A percentile compares a stretch with the other conserved stretches of the same genome.
phyloP scores from a whole-genome alignment of 495 filamentous ascomycete genomes.

The Aspergillus egyptiacus region DNA sequence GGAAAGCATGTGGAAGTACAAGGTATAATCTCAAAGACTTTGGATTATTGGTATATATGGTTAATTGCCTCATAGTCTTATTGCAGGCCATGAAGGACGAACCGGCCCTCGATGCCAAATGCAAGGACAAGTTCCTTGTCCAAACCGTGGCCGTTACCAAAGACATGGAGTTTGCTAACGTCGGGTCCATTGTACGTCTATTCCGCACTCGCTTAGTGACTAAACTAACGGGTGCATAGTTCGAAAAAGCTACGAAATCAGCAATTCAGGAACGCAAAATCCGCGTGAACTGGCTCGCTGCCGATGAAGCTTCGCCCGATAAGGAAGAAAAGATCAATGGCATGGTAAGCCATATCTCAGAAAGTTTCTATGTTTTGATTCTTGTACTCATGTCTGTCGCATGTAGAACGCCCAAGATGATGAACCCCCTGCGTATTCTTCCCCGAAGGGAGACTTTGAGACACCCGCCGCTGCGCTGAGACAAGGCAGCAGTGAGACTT shows the following conservation, averaged over 20 bases:
- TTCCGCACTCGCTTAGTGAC: no score
- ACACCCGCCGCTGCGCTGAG: constrained; percentile 42
- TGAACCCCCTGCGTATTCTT: constrained; percentile 52
- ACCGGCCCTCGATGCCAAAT: constrained; percentile 76
- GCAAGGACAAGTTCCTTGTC: constrained; percentile 96
- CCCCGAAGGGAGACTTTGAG: constrained; percentile 47
- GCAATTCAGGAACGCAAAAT: constrained; percentile 91
- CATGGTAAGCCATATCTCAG: constrained; percentile 28
- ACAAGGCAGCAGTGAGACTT: constrained; percentile 25
- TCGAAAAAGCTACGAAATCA: constrained; percentile 71
- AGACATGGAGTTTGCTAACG: constrained; percentile 74
- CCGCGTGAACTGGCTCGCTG: constrained; percentile 70
- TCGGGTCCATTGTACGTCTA: constrained; percentile 70
- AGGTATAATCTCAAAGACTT: constrained; percentile 50
- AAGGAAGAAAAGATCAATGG: constrained; percentile 43
- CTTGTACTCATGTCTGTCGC: not conserved
- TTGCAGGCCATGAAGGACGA: constrained; percentile 97
- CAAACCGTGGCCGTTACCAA: constrained; percentile 82
- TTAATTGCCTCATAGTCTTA: constrained; percentile 55
- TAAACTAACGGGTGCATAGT: constrained; percentile 29
- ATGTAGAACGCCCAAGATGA: constrained; percentile 30
- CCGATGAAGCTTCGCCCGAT: constrained; percentile 46
- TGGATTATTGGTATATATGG: not conserved
- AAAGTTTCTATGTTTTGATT: not conserved
- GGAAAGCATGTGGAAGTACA: constrained; percentile 86